These are phyloP conservation scores for Chaetomium olivaceum DNA, from an alignment of 2,329 filamentous ascomycete species.

Conservation along the genomic window DNA sequence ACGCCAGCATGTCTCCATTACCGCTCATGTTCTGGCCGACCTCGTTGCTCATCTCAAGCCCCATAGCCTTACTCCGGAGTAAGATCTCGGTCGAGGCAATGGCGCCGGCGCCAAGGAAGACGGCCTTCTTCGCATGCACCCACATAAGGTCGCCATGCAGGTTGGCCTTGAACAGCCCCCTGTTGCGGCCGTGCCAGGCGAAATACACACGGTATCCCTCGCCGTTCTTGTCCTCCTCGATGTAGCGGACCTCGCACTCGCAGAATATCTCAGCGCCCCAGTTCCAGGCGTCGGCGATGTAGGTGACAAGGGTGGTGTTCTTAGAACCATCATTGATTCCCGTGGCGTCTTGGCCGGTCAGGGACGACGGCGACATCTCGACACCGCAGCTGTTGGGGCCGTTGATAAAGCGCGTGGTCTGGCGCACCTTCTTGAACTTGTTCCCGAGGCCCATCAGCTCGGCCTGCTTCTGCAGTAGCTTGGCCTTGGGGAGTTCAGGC, in stretches of 20 bases:
- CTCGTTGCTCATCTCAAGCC: conserved; percentile 57
- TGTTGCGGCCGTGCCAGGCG: conserved; percentile 61
- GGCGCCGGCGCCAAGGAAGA: conserved; percentile 66
- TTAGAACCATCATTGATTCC: conserved; percentile 69
- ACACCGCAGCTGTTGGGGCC: conserved; percentile 65
- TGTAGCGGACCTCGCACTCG: conserved; percentile 64
- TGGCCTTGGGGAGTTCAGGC: conserved; percentile 59
- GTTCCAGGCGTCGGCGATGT: conserved; percentile 69
- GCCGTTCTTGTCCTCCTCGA: conserved; percentile 52
- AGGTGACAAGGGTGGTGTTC: conserved; percentile 65
- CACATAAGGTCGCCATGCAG: conserved; percentile 64
- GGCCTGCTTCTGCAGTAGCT: conserved; percentile 59
- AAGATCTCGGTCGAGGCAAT: conserved; percentile 68
- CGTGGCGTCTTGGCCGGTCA: conserved; percentile 63
- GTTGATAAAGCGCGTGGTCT: conserved; percentile 64
- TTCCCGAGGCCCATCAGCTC: conserved; percentile 50
- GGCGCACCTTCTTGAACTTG: conserved; percentile 57
- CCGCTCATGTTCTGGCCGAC: conserved; percentile 64
- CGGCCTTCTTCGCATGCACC: conserved; percentile 64
- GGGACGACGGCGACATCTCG: conserved; percentile 59
- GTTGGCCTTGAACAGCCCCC: conserved; percentile 55
- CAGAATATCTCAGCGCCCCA: conserved; percentile 73
- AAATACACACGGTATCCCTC: conserved; percentile 66
- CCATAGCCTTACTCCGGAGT: conserved; percentile 59
- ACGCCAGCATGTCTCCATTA: conserved; percentile 66